Evolutionary conservation across 805 yeast species (phyloP).

Genomic region (Wickerhamiella parazyma): DNA sequence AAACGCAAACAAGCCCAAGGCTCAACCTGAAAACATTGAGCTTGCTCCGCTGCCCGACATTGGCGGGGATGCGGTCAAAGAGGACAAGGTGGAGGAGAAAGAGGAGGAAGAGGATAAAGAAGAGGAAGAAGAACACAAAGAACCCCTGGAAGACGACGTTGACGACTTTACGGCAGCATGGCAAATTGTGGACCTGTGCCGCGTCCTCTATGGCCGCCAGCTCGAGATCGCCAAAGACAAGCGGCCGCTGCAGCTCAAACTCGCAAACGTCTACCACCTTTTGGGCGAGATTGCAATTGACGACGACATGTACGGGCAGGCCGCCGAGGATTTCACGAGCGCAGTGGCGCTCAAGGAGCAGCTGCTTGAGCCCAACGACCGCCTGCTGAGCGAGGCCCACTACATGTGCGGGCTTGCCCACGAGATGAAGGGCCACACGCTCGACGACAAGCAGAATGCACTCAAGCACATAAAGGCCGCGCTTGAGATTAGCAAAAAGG

Average conservation of each 20-base stretch:
- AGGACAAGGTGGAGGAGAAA: slow-evolving; percentile 19
- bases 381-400: slow-evolving; percentile 62
- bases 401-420: slow-evolving; percentile 67
- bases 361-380: slow-evolving; percentile 38
- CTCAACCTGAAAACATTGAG: background rate
- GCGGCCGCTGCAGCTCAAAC: slow-evolving; percentile 33
- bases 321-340: slow-evolving; percentile 51
- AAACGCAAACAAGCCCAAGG: slow-evolving; percentile 17
- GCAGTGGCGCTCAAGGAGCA: slow-evolving; percentile 42
- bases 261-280: slow-evolving; percentile 63
- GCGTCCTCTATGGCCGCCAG: slow-evolving; percentile 44
- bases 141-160: slow-evolving; percentile 28
- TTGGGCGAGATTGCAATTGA: slow-evolving; percentile 86
- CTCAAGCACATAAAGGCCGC: slow-evolving; percentile 34
- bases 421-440: slow-evolving; percentile 52
- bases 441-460: slow-evolving; percentile 42
- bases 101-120: slow-evolving; percentile 20
- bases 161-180: slow-evolving; percentile 78
- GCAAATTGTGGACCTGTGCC: slow-evolving; percentile 68
- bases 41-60: background rate
- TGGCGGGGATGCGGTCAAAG: slow-evolving; percentile 10
- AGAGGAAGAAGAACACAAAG: slow-evolving; percentile 24
- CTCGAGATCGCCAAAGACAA: slow-evolving; percentile 24
- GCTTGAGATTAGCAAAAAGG: slow-evolving; percentile 28
- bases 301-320: slow-evolving; percentile 66